These are phyloP conservation scores for Parathielavia hyrcaniae DNA, from an alignment of 495 filamentous ascomycete species.

Conservation along the genomic window DNA sequence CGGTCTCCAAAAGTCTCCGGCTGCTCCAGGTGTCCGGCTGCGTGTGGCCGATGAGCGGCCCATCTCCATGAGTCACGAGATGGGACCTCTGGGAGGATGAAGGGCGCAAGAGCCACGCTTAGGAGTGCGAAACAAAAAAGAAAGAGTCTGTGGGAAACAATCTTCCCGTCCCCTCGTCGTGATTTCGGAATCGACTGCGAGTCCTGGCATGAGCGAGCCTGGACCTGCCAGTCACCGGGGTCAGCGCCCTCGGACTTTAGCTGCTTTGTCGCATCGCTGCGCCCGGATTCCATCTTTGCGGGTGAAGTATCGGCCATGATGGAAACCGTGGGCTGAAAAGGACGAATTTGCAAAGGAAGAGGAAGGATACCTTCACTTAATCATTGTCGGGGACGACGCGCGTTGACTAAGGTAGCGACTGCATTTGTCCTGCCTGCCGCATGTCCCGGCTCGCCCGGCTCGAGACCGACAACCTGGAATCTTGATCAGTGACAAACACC, in stretches of 20 bases:
- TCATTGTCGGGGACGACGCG: neutral
- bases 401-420: neutral
- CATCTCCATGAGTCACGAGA: neutral
- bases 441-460: too few species aligned
- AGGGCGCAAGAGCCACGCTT: neutral
- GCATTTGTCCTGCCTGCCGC: neutral
- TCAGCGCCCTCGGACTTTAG: neutral
- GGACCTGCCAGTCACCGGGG: neutral
- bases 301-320: neutral
- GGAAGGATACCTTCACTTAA: neutral
- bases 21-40: neutral
- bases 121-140: neutral
- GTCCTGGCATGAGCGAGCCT: neutral
- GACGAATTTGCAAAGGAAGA: neutral
- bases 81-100: neutral
- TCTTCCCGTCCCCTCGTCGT: neutral
- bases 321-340: neutral
- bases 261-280: neutral
- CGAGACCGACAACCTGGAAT: too few species aligned
- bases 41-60: neutral
- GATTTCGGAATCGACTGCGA: neutral
- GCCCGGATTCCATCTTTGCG: neutral
- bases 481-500: too few species aligned
- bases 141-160: neutral
- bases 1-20: conserved; percentile 33